These are phyloP conservation scores for Colletotrichum spinosum DNA, from an alignment of 2,329 filamentous ascomycete species.

Conservation along the genomic window DNA sequence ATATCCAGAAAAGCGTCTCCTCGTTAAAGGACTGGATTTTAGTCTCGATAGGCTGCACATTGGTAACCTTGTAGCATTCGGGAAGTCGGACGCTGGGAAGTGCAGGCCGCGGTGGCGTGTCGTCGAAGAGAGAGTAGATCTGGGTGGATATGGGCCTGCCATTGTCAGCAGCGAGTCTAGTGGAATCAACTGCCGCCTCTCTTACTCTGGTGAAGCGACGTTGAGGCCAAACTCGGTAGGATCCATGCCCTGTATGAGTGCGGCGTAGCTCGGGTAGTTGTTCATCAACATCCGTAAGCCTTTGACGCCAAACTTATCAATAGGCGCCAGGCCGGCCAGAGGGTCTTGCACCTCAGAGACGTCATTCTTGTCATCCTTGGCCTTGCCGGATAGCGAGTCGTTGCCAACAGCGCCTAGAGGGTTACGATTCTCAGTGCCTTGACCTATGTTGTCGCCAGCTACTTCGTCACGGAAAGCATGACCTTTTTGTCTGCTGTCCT, in stretches of 20 bases:
- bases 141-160: slow-evolving; percentile 67
- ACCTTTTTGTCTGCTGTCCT: slow-evolving; percentile 59
- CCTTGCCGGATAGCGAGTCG: slow-evolving; percentile 52
- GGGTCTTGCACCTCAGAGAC: slow-evolving; percentile 64
- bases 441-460: slow-evolving; percentile 48
- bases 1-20: slow-evolving; percentile 77
- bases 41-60: slow-evolving; percentile 73
- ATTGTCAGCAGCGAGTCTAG: slow-evolving; percentile 36
- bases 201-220: slow-evolving; percentile 68
- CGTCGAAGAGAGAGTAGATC: slow-evolving; percentile 71
- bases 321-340: slow-evolving; percentile 69
- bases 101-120: slow-evolving; percentile 67
- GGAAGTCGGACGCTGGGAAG: slow-evolving; percentile 69
- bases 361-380: slow-evolving; percentile 57
- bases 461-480: slow-evolving; percentile 58
- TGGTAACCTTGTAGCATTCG: slow-evolving; percentile 75
- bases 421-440: slow-evolving; percentile 51
- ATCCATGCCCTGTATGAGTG: slow-evolving; percentile 70
- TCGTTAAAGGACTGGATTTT: slow-evolving; percentile 77
- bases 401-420: slow-evolving; percentile 61
- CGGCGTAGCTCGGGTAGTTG: slow-evolving; percentile 72
- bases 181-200: slow-evolving; percentile 14
- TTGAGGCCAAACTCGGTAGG: slow-evolving; percentile 68
- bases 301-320: slow-evolving; percentile 74
- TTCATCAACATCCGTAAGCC: slow-evolving; percentile 73